Evolutionary conservation across 208 protist genomes (phyloP).

Genomic region (Borovskyia barvae): DNA sequence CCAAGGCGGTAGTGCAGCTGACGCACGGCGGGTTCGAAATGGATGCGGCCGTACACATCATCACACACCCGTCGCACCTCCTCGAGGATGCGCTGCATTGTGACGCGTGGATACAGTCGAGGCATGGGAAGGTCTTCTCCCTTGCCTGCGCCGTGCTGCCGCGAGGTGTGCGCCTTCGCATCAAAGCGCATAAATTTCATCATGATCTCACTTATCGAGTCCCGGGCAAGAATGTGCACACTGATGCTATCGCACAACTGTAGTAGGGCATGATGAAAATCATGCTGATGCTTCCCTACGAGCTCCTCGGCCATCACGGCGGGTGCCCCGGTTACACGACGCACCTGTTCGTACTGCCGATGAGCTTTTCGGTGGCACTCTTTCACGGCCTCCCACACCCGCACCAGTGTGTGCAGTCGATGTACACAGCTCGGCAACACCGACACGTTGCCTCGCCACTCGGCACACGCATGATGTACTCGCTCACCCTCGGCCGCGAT

Average conservation of each 20-base stretch:
- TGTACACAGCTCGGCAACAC: slow-evolving; percentile 20
- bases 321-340: slow-evolving; percentile 36
- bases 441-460: background rate
- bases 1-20: slow-evolving; percentile 30
- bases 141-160: slow-evolving; percentile 14
- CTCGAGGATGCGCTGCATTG: slow-evolving; percentile 21
- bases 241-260: slow-evolving; percentile 34
- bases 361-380: slow-evolving; percentile 6
- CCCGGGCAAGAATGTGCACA: slow-evolving; percentile 10
- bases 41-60: slow-evolving; percentile 7
- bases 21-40: slow-evolving; percentile 14
- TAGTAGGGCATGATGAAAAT: slow-evolving; percentile 13
- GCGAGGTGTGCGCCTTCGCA: slow-evolving; percentile 26
- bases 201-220: slow-evolving; percentile 1
- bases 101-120: slow-evolving; percentile 20
- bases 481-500: slow-evolving; percentile 20
- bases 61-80: background rate
- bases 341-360: slow-evolving; percentile 32
- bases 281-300: background rate
- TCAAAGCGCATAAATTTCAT: slow-evolving; percentile 20
- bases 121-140: slow-evolving; percentile 9
- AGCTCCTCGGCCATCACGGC: slow-evolving; percentile 15
- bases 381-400: slow-evolving; percentile 3
- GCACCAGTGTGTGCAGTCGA: slow-evolving; percentile 19
- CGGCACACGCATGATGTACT: background rate